phyloP scores from a whole-genome alignment of 306 rosid species.

The Sechiopsis laciniata region DNA sequence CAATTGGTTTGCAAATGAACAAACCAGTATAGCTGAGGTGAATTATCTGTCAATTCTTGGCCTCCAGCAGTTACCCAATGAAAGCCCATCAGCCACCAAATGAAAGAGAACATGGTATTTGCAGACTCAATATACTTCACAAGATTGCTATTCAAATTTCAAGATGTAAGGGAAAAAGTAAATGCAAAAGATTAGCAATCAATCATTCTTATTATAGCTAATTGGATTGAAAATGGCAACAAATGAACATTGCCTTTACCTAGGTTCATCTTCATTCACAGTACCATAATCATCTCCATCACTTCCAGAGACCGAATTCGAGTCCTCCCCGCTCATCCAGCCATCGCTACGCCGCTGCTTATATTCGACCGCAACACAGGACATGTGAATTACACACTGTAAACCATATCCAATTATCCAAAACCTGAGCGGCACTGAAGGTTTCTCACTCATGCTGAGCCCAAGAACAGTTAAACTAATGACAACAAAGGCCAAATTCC shows the following conservation, averaged over 20 bases:
- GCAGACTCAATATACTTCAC: conserved; percentile 55
- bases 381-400: conserved; percentile 50
- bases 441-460: conserved; percentile 49
- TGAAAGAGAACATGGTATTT: conserved; percentile 59
- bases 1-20: conserved; percentile 17
- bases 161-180: not conserved
- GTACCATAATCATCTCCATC: conserved; percentile 36
- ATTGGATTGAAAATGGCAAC: too few relatives aligned
- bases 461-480: conserved; percentile 42
- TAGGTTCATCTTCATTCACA: conserved; percentile 33
- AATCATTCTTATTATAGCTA: not conserved
- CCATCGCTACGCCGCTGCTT: conserved; percentile 26
- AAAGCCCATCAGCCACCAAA: conserved; percentile 87
- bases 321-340: conserved; percentile 38
- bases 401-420: conserved; percentile 65
- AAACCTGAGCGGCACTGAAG: conserved; percentile 60
- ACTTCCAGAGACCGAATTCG: conserved; percentile 48
- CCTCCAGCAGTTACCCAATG: conserved; percentile 86
- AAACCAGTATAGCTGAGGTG: conserved; percentile 84
- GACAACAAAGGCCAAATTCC: conserved; percentile 56
- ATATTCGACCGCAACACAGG: conserved; percentile 47
- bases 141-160: conserved; percentile 36
- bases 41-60: conserved; percentile 44
- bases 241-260: conserved; percentile 35
- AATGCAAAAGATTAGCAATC: not conserved